A percentile compares a stretch with the other conserved stretches of the same genome.
Evolutionary conservation across 2,329 filamentous ascomycete genomes (phyloP).

Genomic region (Neoscytalidium dimidiatum): DNA sequence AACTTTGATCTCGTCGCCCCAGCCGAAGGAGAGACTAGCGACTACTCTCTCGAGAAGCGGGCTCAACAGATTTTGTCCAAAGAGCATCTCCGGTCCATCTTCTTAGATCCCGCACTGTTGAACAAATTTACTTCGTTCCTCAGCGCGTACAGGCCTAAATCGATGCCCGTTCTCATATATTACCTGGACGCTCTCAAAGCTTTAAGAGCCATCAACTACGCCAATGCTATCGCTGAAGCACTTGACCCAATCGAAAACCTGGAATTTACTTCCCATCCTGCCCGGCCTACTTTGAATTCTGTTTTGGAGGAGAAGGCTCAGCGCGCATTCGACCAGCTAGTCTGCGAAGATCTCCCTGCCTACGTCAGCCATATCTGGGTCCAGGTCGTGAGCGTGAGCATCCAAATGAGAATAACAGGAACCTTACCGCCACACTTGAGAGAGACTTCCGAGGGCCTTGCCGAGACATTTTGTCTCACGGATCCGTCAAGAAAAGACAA

Average conservation of each 20-base stretch:
- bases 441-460: constrained; percentile 72
- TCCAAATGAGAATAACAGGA: constrained; percentile 67
- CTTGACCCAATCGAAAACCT: constrained; percentile 58
- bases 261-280: constrained; percentile 55
- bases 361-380: constrained; percentile 71
- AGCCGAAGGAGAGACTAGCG: constrained; percentile 29
- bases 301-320: constrained; percentile 63
- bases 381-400: constrained; percentile 68
- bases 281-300: constrained; percentile 58
- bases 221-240: constrained; percentile 66
- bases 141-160: constrained; percentile 59
- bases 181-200: constrained; percentile 74
- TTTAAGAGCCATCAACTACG: constrained; percentile 68
- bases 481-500: constrained; percentile 74
- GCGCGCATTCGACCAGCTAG: constrained; percentile 65
- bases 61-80: constrained; percentile 67
- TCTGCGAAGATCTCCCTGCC: constrained; percentile 68
- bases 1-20: constrained; percentile 57
- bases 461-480: constrained; percentile 75
- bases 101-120: constrained; percentile 63
- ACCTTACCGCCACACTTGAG: constrained; percentile 64
- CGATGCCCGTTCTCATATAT: constrained; percentile 67
- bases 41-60: constrained; percentile 63
- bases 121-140: constrained; percentile 70
- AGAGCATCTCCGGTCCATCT: constrained; percentile 66